phyloP scores from a whole-genome alignment of 345 rosid species.

The Eutrema japonicum region DNA sequence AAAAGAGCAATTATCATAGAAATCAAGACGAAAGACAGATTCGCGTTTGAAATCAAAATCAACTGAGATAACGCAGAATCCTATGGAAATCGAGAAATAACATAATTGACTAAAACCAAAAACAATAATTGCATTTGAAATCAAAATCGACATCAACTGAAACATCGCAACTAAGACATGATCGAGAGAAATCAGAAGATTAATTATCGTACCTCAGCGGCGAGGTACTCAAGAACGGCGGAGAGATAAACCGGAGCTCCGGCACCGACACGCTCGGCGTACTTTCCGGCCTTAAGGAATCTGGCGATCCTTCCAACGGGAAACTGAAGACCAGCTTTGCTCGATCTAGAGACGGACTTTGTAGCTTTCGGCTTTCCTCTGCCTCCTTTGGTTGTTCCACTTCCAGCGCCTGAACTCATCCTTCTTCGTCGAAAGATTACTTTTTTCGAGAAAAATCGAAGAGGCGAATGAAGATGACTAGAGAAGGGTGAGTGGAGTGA shows the following conservation, averaged over 20 bases:
- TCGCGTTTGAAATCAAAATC: neutral
- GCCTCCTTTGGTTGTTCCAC: conserved; percentile 42
- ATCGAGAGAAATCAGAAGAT: neutral
- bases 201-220: conserved; percentile 63
- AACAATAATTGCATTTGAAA: neutral
- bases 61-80: too few relatives aligned
- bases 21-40: too few relatives aligned
- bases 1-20: neutral
- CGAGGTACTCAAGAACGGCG: conserved; percentile 82
- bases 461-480: neutral
- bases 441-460: neutral
- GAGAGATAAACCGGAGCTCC: conserved; percentile 82
- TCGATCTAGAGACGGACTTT: conserved; percentile 65
- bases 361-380: conserved; percentile 55
- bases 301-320: conserved; percentile 75
- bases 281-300: conserved; percentile 65
- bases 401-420: conserved; percentile 37
- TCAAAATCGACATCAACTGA: neutral
- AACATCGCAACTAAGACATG: neutral
- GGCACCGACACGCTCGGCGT: conserved; percentile 72
- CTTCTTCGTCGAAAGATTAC: neutral
- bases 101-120: neutral
- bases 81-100: too few relatives aligned
- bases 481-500: neutral
- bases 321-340: conserved; percentile 74